Evolutionary conservation across 306 rosid species (phyloP), one percentile per base, ranked within the genome.

Genomic region (Sphenostylis stenocarpa): DNA sequence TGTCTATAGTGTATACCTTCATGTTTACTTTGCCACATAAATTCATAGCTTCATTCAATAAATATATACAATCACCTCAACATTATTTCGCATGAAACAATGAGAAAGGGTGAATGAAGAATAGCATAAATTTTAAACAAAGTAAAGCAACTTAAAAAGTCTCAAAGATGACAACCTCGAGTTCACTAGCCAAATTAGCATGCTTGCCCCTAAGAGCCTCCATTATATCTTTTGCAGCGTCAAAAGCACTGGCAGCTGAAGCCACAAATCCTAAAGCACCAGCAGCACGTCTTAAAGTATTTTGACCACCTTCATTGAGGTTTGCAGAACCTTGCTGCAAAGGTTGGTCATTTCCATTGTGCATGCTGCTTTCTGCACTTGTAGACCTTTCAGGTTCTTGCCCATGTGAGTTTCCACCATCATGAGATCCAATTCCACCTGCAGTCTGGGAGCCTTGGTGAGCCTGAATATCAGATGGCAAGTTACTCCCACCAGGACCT

Each of bases 141-240:
- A 60, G 60, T 43, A 49, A 68, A 81, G 56, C 33, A 55, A 85
- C 79, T 24, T 43, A 60, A 76, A 77, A 80, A 38, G 12, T 67
- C 36, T 15, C 60, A 47, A 78, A 29, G 12, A 58, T 70, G 65
- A 72, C 85, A 77, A 92, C 99, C 99, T 96, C 99, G 6, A 96
- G 99, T 86, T 96, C 98, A 86, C 94, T 78, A 56, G 99, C 99
- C 87, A 96, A 91, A 84, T 96, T 96, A 76, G 96, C 82, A 77
- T 96, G 99, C 85, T 92, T 96, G 88, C 99, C 91, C 90, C 99
- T 85, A 76, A 96, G 99, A 84, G 96, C 91, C 89, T 96, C 99
- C 98, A 96, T 92, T 77, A 96, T 92, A 86, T 92, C 99, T 90
- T 96, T 96, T 24, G 99, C 97, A 84, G 99, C 97, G 87, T 96